phyloP scores from a whole-genome alignment of 441 rosid genomes.

The Aquilaria agallochum region DNA sequence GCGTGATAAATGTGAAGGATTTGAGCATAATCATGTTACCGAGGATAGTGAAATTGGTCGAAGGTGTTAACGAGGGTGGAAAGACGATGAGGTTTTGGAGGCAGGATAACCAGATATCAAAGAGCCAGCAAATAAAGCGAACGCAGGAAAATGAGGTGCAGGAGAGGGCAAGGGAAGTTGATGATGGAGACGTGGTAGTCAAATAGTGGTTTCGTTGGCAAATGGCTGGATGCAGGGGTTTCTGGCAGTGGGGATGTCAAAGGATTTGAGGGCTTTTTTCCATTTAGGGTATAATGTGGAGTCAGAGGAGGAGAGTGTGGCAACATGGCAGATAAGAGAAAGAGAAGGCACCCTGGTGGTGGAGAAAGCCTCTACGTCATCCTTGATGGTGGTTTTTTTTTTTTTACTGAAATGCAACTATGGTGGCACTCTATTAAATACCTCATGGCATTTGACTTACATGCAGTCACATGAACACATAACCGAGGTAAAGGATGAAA shows the following conservation, averaged over 20 bases:
- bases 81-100: constrained; percentile 78
- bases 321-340: constrained; percentile 15
- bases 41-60: constrained; percentile 65
- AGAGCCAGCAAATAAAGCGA: constrained; percentile 60
- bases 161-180: constrained; percentile 58
- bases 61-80: constrained; percentile 52
- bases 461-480: too few species aligned
- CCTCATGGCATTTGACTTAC: too few species aligned
- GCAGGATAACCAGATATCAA: constrained; percentile 70
- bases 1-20: constrained; percentile 60
- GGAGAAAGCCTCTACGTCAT: constrained; percentile 8
- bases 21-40: constrained; percentile 58
- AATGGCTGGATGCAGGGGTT: constrained; percentile 60
- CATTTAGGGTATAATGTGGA: constrained; percentile 81
- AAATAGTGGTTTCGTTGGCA: constrained; percentile 39
- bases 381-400: too few species aligned
- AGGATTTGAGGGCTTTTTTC: constrained; percentile 68
- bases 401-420: too few species aligned
- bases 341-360: constrained; percentile 19
- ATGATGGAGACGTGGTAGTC: constrained; percentile 50
- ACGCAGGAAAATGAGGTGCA: constrained; percentile 74
- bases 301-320: constrained; percentile 24
- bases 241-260: constrained; percentile 60
- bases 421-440: too few species aligned
- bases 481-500: too few species aligned